Base-by-base conservation (phyloP, 202 grass and related monocot genomes). In the Panicum virgatum region DNA sequence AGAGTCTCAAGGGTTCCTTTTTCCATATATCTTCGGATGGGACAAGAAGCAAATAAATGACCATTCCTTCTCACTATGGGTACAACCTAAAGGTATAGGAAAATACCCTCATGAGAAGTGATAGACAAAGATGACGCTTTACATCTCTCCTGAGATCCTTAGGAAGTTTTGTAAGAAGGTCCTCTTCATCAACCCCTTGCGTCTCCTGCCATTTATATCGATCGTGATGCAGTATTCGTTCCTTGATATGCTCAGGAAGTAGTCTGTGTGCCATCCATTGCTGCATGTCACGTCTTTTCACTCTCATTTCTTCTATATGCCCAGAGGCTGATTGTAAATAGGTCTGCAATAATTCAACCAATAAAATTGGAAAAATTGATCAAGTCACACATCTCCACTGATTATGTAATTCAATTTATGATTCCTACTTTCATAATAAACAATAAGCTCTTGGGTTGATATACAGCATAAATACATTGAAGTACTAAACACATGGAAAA, bases 181-280 rank as follows among this genome's bases (percentile, higher is more conserved):
- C 77, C 27, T 98, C 86, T 91, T 98, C 96, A 83, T 98, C 90
- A 67, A 98, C 90, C 5, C 96, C 96, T 90, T 85, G 85, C 56
- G 96, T 95, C 89, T 98, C 96, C 82, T 98, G 92, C 92, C 92
- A 98, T 69, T 63, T 95, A 72, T 98, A 98, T 54, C 93, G 96
- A 60, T 98, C 89, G 56, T 98, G 84, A 42, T 87, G 92, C 42
- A 84, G 23, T 85, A 98, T 98, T 36, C 90, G 87, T 57, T 91
- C 92, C 87, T 80, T 98, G 23, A 98, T 64, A 76, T 60, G 85
- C 77, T 93, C 96, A 52, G 96, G 90, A 86, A 93, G 88, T 66
- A 85, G 66, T 4, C 92, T 81, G 56, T 95, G 89, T 75, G 87
- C 80, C 92, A 95, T 93, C 96, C 92, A 98, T 81, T 91, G 90